Percentiles rank a stretch among this genome's conserved stretches.
phyloP scores from a whole-genome alignment of 2,329 filamentous ascomycete species.

The Colletotrichum abscissum region DNA sequence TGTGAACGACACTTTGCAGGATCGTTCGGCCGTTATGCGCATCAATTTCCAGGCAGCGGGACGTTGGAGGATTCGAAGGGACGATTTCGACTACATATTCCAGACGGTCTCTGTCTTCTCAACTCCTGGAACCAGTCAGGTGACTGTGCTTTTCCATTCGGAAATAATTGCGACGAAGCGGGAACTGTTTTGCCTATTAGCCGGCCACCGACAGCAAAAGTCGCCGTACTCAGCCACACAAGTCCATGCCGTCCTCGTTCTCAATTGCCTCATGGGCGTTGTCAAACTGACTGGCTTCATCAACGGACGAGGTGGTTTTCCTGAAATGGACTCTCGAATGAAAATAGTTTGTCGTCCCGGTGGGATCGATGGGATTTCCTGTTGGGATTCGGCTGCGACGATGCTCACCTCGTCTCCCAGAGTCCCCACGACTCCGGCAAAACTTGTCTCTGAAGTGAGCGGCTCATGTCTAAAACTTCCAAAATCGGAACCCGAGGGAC shows the following conservation, averaged over 20 bases:
- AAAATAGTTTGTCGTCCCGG: slow-evolving; percentile 9
- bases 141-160: not conserved
- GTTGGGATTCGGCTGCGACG: slow-evolving; percentile 8
- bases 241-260: not conserved
- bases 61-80: not conserved
- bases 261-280: not conserved
- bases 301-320: slow-evolving; percentile 10
- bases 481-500: not conserved
- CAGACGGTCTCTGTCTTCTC: not conserved
- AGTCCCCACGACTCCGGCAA: slow-evolving; percentile 9
- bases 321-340: not conserved
- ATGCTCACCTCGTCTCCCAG: slow-evolving; percentile 1
- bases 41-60: not conserved
- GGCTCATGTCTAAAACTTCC: slow-evolving; percentile 1
- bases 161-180: slow-evolving; percentile 9
- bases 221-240: not conserved
- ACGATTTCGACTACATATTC: not conserved
- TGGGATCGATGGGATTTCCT: not conserved
- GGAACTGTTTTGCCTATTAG: not conserved
- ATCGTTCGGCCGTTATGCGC: slow-evolving; percentile 2
- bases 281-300: slow-evolving; percentile 1
- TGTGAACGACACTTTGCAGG: slow-evolving; percentile 2
- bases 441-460: slow-evolving; percentile 3
- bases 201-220: not conserved
- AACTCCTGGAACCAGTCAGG: not conserved